Conservation (phyloP, 2,329 filamentous ascomycete genomes). For the Hypoxylon sp. region DNA sequence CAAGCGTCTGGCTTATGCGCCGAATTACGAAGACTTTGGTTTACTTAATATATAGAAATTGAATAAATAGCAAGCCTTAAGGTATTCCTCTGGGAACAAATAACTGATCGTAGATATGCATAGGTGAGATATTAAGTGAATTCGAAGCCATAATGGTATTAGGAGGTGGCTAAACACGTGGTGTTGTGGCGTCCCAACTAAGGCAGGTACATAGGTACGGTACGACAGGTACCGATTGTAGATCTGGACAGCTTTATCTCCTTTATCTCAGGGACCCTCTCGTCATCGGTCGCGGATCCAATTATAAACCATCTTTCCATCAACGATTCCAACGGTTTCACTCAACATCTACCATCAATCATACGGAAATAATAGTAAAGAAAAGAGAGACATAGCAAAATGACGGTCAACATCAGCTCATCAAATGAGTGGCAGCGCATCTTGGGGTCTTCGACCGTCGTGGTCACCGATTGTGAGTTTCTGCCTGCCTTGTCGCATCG, state of each 20-base stretch:
- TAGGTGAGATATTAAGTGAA: background rate
- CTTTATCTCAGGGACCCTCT: constrained; percentile 44
- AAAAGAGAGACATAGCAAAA: constrained; percentile 29
- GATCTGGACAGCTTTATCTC: constrained; percentile 52
- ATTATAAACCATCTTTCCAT: constrained; percentile 23
- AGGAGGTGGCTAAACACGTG: background rate
- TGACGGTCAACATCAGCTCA: constrained; percentile 74
- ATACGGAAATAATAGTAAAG: background rate
- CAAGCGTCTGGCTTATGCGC: background rate
- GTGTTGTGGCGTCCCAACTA: background rate
- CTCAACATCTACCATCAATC: constrained; percentile 18
- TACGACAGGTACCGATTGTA: constrained; percentile 21
- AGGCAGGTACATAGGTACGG: constrained; percentile 18
- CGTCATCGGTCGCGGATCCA: constrained; percentile 32
- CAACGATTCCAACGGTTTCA: constrained; percentile 23
- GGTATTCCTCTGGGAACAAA: too few species aligned
- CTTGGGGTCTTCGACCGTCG: constrained; percentile 80
- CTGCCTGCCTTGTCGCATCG: constrained; percentile 44
- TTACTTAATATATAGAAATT: background rate
- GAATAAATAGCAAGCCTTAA: too few species aligned
- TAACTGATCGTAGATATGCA: background rate
- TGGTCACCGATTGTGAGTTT: constrained; percentile 88
- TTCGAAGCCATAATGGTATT: background rate
- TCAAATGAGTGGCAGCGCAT: constrained; percentile 79
- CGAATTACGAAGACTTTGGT: background rate